Percentiles rank a stretch among this genome's conserved stretches.
Conservation (phyloP, 2,329 filamentous ascomycete species). For the Apiospora kogelbergensis region DNA sequence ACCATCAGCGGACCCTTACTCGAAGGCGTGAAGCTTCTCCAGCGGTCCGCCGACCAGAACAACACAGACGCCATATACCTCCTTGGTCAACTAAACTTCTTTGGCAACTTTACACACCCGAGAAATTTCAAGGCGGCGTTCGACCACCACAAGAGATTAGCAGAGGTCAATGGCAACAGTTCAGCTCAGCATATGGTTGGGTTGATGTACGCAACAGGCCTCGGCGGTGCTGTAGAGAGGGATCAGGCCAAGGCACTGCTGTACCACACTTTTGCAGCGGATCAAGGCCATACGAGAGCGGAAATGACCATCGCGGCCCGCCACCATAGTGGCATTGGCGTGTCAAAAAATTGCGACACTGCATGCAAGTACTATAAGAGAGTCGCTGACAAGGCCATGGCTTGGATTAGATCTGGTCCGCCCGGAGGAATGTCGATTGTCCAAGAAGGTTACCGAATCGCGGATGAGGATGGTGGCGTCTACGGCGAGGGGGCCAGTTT, state of each 20-base stretch:
- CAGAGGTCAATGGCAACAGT: slow-evolving; percentile 75
- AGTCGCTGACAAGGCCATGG: slow-evolving; percentile 89
- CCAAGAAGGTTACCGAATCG: slow-evolving; percentile 78
- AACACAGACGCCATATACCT: slow-evolving; percentile 85
- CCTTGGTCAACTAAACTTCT: slow-evolving; percentile 93
- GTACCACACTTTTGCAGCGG: slow-evolving; percentile 92
- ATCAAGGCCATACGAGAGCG: slow-evolving; percentile 77
- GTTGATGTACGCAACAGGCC: slow-evolving; percentile 91
- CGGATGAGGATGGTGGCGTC: slow-evolving; percentile 86
- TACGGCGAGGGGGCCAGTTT: slow-evolving; percentile 95
- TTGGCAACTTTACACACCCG: slow-evolving; percentile 89
- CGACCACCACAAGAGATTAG: slow-evolving; percentile 75
- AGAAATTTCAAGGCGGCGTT: slow-evolving; percentile 80
- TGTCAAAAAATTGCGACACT: slow-evolving; percentile 80
- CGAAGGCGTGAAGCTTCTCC: slow-evolving; percentile 52
- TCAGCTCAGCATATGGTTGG: slow-evolving; percentile 96
- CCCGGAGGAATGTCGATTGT: slow-evolving; percentile 81
- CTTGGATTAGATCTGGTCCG: slow-evolving; percentile 84
- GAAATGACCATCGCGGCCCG: slow-evolving; percentile 94
- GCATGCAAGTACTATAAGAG: slow-evolving; percentile 87
- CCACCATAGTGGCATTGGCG: slow-evolving; percentile 81
- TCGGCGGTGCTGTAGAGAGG: slow-evolving; percentile 75
- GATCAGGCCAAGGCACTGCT: slow-evolving; percentile 91
- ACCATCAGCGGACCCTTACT: slow-evolving; percentile 44
- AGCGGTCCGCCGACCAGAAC: slow-evolving; percentile 52